Evolutionary conservation across 768 basidiomycete genomes (phyloP).

Genomic region (Lenzites betulinus): DNA sequence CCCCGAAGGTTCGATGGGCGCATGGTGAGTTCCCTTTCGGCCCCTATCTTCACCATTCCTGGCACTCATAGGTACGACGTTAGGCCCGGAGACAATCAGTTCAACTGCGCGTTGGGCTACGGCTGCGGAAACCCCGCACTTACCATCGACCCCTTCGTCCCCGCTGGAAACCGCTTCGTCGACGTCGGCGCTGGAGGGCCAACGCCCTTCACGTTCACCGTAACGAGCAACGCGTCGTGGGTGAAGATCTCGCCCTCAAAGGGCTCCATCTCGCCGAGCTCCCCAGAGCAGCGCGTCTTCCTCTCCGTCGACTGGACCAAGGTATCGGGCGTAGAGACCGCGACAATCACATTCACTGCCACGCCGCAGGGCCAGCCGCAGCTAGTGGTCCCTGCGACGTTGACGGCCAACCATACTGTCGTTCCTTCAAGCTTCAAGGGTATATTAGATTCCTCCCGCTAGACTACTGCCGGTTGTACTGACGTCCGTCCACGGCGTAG

Average conservation of each 20-base stretch:
- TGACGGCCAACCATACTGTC: conserved; percentile 36
- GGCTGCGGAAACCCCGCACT: conserved; percentile 52
- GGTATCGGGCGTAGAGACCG: conserved; percentile 40
- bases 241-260: conserved; percentile 46
- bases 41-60: background rate
- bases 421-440: conserved; percentile 53
- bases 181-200: conserved; percentile 68
- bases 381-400: conserved; percentile 29
- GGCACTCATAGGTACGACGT: background rate
- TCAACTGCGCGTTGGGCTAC: conserved; percentile 54
- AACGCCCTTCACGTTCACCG: conserved; percentile 56
- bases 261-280: conserved; percentile 52
- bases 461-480: background rate
- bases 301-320: conserved; percentile 60
- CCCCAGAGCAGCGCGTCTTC: conserved; percentile 56
- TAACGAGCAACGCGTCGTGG: conserved; percentile 54
- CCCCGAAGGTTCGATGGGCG: conserved; percentile 60
- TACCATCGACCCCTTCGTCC: conserved; percentile 57
- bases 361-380: conserved; percentile 43
- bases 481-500: conserved; percentile 26
- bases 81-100: conserved; percentile 69
- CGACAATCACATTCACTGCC: conserved; percentile 50
- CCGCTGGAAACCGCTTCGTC: conserved; percentile 57
- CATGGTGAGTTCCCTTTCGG: conserved; percentile 46
- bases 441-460: conserved; percentile 20